Percentiles rank a stretch among this genome's conserved stretches.
Conservation (phyloP, 2,329 filamentous ascomycete species). For the Microcera coccophila region DNA sequence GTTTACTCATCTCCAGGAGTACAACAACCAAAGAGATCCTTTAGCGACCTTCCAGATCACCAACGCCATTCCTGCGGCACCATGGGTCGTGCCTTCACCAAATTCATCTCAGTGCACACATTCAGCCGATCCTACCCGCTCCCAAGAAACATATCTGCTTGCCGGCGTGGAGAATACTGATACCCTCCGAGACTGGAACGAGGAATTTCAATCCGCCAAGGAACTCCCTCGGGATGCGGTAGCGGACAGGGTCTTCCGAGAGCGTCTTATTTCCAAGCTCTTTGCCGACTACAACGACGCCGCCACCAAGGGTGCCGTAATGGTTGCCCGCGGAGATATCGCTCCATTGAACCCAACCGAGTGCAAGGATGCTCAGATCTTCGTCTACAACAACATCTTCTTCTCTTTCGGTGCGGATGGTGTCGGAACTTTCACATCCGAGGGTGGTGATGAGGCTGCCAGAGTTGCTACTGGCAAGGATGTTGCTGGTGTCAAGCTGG, state of each 20-base stretch:
- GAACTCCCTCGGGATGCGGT: conserved; percentile 92
- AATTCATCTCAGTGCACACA: conserved; percentile 65
- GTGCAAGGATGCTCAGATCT: conserved; percentile 88
- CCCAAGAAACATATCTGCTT: conserved; percentile 89
- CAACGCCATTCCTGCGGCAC: conserved; percentile 86
- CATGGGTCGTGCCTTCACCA: conserved; percentile 78
- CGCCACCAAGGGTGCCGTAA: conserved; percentile 82
- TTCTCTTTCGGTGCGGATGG: conserved; percentile 98
- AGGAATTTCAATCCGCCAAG: conserved; percentile 95
- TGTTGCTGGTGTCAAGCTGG: conserved; percentile 85
- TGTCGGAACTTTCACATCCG: conserved; percentile 92
- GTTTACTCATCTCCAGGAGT: conserved; percentile 76
- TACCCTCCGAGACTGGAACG: conserved; percentile 95
- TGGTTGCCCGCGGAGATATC: conserved; percentile 90
- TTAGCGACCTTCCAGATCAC: conserved; percentile 93
- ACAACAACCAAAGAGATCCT: conserved; percentile 80
- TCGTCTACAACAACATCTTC: conserved; percentile 99
- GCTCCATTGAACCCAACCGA: conserved; percentile 94
- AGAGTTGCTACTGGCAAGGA: conserved; percentile 96
- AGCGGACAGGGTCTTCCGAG: conserved; percentile 92
- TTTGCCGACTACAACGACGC: conserved; percentile 98
- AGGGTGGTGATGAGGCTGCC: conserved; percentile 94
- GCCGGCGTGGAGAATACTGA: conserved; percentile 90
- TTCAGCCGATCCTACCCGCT: conserved; percentile 77
- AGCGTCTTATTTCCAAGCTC: conserved; percentile 88